Percentiles rank a stretch among this genome's conserved stretches.
Evolutionary conservation across 202 grass and related monocot species (phyloP).

Genomic region (Zoysia matrella): DNA sequence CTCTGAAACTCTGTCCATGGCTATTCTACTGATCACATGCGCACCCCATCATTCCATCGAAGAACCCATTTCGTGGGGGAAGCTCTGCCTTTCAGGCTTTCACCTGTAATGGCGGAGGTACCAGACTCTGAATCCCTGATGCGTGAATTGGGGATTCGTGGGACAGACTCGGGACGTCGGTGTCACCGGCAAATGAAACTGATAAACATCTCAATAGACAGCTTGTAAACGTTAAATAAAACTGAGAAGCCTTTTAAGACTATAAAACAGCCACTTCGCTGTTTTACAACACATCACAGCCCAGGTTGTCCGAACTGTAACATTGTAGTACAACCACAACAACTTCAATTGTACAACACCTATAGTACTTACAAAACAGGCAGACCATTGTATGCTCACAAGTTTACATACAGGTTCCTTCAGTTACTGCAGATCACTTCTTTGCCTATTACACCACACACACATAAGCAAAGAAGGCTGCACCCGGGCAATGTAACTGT

Average conservation of each 20-base stretch:
- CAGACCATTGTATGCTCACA: conserved; percentile 34
- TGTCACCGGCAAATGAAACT: no score
- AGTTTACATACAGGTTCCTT: conserved; percentile 8
- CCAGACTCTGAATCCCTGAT: no score
- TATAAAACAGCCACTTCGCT: not conserved
- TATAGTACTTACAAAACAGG: conserved; percentile 39
- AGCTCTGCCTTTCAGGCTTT: no score
- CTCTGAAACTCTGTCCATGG: no score
- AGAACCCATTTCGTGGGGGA: no score
- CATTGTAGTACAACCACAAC: not conserved
- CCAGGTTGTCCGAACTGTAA: conserved; percentile 12
- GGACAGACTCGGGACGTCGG: no score
- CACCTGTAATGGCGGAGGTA: no score
- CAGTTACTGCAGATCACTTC: not conserved
- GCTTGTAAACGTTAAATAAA: not conserved
- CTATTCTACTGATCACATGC: no score
- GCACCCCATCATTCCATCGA: no score
- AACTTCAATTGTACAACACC: conserved; percentile 10
- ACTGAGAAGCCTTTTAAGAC: not conserved
- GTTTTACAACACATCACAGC: not conserved
- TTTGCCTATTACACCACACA: conserved; percentile 25
- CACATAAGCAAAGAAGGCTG: not conserved
- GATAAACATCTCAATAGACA: not conserved
- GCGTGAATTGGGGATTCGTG: no score
- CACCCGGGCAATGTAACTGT: conserved; percentile 15